Base-by-base conservation (phyloP, 2,329 filamentous ascomycete genomes). In the Fusarium udum region DNA sequence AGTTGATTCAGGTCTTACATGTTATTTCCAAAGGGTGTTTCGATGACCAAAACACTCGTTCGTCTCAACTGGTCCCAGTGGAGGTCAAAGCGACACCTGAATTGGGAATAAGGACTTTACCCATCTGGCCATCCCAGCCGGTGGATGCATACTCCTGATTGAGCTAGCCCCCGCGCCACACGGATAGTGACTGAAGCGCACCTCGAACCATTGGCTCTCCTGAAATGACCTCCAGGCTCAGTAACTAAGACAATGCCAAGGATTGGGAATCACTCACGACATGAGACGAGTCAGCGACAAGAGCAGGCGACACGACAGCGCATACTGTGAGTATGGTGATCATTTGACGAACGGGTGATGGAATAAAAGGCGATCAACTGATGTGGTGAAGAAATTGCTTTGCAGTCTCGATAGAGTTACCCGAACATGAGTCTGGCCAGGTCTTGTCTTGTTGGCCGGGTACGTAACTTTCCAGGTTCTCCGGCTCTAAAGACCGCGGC, bases 161-260 rank as follows among this genome's bases (percentile, higher is more conserved):
- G n/a, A 74, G 75, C 24, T 66, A 75, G 71, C 57, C 52, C 45
- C 34, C 36, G 52, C 75, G 72, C 74, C 64, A 74, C 67, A 22
- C 67, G 57, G 62, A 58, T 59, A 70, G 55, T 52, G 40, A 64
- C 58, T 69, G 65, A 65, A 48, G 34, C 40, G 58, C 36, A 36
- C 39, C 15, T 52, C 45, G 34, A 46, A 68, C 58, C 37, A 78
- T 78, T 77, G 74, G 74, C 40, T 64, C 45, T 31, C 60, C 53
- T 58, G 64, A 77, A 72, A 76, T 77, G 68, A 67, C 67, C 49
- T 56, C 58, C 62, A 61, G 22, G 56, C 52, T 45, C 43, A 56
- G 22, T 37, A 71, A 43, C 40, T n/a, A 55, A 28, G 51, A 53
- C 51, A 28, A 37, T 40, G 71, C 71, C 58, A 73, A 71, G 62